These are phyloP conservation scores for Hypoxylon sp. DNA, from an alignment of 2,329 filamentous ascomycete genomes.

Conservation along the genomic window DNA sequence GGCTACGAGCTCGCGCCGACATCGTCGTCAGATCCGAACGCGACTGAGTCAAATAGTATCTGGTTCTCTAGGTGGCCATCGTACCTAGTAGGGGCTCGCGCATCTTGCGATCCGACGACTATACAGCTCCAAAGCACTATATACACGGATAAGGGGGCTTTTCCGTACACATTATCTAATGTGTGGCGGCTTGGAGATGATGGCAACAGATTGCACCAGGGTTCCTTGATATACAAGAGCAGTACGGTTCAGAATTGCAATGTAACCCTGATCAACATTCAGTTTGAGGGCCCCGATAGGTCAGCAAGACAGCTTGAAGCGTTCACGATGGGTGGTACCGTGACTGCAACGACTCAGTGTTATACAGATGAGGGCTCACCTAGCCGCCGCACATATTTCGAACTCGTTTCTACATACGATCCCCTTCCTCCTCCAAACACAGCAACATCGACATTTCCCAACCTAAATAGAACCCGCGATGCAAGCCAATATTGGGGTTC, in stretches of 20 bases:
- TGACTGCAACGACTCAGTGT: constrained; percentile 27
- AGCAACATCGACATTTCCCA: constrained; percentile 16
- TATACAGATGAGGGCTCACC: constrained; percentile 20
- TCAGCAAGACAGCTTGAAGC: constrained; percentile 23
- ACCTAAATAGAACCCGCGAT: constrained; percentile 12
- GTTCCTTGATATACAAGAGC: constrained; percentile 32
- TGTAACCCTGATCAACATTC: constrained; percentile 19
- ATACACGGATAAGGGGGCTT: constrained; percentile 30
- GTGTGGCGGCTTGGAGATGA: constrained; percentile 30
- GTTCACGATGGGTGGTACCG: constrained; percentile 21
- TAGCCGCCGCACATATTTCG: constrained; percentile 20
- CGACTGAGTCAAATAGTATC: constrained; percentile 23
- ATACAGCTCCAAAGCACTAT: constrained; percentile 29
- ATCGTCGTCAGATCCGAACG: constrained; percentile 29
- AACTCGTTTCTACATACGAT: constrained; percentile 30
- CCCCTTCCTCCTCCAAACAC: constrained; percentile 6
- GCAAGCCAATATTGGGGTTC: constrained; percentile 30
- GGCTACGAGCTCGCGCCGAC: constrained; percentile 36
- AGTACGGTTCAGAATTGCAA: constrained; percentile 30
- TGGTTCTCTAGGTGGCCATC: constrained; percentile 40
- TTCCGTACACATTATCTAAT: constrained; percentile 29
- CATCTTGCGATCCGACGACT: constrained; percentile 20
- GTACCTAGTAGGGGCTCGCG: constrained; percentile 29
- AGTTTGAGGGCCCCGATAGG: constrained; percentile 29
- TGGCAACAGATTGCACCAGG: constrained; percentile 14